A percentile compares a stretch with the other conserved stretches of the same genome.
Evolutionary conservation across 345 rosid genomes (phyloP).

Genomic region (Pistacia integerrima): DNA sequence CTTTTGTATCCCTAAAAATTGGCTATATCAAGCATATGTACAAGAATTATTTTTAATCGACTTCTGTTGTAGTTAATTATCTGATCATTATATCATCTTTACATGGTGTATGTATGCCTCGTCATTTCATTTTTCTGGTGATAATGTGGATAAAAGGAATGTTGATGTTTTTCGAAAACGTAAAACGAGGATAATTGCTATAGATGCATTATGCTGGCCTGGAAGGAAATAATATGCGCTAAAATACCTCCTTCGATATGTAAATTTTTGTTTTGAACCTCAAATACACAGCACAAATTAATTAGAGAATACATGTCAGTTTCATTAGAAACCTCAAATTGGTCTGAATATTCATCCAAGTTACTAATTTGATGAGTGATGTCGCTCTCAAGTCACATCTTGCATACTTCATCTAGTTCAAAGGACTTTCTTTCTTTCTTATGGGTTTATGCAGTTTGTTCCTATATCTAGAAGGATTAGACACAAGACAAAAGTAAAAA

Average conservation of each 20-base stretch:
- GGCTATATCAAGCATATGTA: not conserved
- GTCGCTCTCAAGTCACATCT: not conserved
- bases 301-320: not conserved
- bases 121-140: slow-evolving; percentile 84
- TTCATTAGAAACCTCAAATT: not conserved
- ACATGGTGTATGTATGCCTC: slow-evolving; percentile 73
- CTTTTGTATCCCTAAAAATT: not conserved
- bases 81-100: slow-evolving; percentile 19
- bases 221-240: slow-evolving; percentile 58
- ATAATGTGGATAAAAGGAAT: slow-evolving; percentile 60
- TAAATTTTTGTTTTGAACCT: slow-evolving; percentile 15
- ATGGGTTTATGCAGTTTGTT: not conserved
- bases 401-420: not conserved
- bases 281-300: not conserved
- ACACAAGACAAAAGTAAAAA: not conserved
- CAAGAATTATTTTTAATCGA: slow-evolving; percentile 10
- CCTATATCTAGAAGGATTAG: not conserved
- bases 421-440: not conserved
- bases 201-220: slow-evolving; percentile 78
- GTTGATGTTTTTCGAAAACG: slow-evolving; percentile 62
- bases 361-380: not conserved
- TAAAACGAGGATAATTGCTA: slow-evolving; percentile 68
- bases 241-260: slow-evolving; percentile 65
- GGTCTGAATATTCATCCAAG: not conserved
- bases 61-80: slow-evolving; percentile 21